Percentiles rank a stretch among this genome's conserved stretches.
Evolutionary conservation across 345 rosid species (phyloP).

Genomic region (Gossypium herbaceum): DNA sequence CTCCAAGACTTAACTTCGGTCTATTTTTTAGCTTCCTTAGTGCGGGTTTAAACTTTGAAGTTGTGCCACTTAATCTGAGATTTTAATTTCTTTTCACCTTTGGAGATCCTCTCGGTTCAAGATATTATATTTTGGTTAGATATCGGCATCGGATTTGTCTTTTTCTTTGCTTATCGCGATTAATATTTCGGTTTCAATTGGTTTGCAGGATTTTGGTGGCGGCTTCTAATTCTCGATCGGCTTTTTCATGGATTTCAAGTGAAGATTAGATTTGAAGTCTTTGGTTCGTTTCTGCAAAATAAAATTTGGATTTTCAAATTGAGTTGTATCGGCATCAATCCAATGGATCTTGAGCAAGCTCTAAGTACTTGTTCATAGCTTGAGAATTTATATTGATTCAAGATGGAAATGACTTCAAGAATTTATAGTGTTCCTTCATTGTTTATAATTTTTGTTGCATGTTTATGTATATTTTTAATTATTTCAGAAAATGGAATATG

Average conservation of each 20-base stretch:
- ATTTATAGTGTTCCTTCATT: not conserved
- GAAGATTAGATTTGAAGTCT: constrained; percentile 11
- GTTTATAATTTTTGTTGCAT: no score
- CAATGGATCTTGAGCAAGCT: constrained; percentile 1
- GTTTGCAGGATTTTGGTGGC: constrained; percentile 2
- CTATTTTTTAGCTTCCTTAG: not conserved
- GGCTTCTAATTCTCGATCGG: constrained; percentile 7
- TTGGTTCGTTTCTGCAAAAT: not conserved
- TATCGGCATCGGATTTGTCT: not conserved
- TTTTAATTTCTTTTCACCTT: constrained; percentile 4
- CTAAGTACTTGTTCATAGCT: not conserved
- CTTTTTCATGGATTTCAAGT: constrained; percentile 15
- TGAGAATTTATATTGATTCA: not conserved
- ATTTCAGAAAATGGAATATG: no score
- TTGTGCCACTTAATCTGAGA: not conserved
- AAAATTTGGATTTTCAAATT: constrained; percentile 8
- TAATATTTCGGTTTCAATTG: constrained; percentile 1
- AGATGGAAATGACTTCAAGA: constrained; percentile 44
- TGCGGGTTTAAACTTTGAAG: no score
- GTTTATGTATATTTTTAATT: no score
- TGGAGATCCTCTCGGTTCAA: constrained; percentile 10
- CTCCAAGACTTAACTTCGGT: not conserved
- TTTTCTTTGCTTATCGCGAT: not conserved
- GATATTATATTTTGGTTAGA: not conserved
- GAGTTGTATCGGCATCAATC: not conserved